Evolutionary conservation across 306 rosid species (phyloP).

Genomic region (Vigna trinervia): DNA sequence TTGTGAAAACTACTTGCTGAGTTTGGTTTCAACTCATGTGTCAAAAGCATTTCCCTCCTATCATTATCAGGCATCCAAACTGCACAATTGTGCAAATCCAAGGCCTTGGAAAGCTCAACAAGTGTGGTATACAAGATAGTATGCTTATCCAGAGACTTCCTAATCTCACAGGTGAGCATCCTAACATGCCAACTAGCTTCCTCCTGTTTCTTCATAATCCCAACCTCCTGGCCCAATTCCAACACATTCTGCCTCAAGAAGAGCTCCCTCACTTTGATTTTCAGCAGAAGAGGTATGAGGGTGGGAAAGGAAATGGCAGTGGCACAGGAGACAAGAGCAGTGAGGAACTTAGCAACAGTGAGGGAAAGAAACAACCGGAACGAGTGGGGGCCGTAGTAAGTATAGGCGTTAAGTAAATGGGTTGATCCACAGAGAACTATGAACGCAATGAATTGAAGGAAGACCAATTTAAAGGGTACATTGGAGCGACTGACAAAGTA

Average conservation of each 20-base stretch:
- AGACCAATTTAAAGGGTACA: conserved; percentile 90
- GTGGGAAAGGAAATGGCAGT: conserved; percentile 81
- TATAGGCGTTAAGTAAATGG: conserved; percentile 86
- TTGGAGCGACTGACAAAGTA: conserved; percentile 89
- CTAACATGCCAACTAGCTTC: conserved; percentile 87
- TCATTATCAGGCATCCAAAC: conserved; percentile 84
- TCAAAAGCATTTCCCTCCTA: conserved; percentile 63
- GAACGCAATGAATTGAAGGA: conserved; percentile 80
- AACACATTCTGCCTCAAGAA: conserved; percentile 75
- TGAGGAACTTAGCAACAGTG: conserved; percentile 78
- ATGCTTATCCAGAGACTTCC: conserved; percentile 79
- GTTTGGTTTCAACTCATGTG: conserved; percentile 68
- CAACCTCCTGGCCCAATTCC: conserved; percentile 83
- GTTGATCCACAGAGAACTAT: conserved; percentile 89
- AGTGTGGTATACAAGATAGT: conserved; percentile 78
- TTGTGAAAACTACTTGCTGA: conserved; percentile 35
- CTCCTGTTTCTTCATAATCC: conserved; percentile 79
- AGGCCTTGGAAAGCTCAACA: conserved; percentile 81
- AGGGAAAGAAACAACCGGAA: conserved; percentile 68
- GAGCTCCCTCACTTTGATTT: conserved; percentile 75
- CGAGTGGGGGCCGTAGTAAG: conserved; percentile 69
- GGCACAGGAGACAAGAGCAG: conserved; percentile 85
- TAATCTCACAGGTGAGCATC: conserved; percentile 79
- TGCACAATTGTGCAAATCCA: conserved; percentile 74
- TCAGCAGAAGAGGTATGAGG: conserved; percentile 74